Evolutionary conservation across 1,139 yeast species (phyloP), one percentile per base, ranked within the genome.

Genomic region (Yamadazyma spencermartinsiae): DNA sequence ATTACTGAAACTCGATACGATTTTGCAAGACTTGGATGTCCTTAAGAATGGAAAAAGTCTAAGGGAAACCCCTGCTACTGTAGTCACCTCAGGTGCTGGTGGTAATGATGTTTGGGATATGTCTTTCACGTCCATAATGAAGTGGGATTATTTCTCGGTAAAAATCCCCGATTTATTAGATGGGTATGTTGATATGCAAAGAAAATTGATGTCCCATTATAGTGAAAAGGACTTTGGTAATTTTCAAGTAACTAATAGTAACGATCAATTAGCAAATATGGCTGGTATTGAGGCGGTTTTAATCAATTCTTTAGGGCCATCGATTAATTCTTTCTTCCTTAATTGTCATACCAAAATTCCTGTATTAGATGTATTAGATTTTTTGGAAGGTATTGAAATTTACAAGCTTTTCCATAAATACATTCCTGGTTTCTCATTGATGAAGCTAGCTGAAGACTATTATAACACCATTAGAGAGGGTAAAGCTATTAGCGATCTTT

Each of bases 291-390:
- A 63, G 37, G 36, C 35, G 12, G 46, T 63, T 2, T 39, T 65
- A 17, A 41, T 41, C 10, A 39, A 37, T 13, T 52, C 56, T 26
- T 57, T 63, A 35, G 29, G 39, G 12, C 48, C 37, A 31, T 35
- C 45, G 26, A 44, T 65, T 26, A 64, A 62, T 41, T 62, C 70
- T 10, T 68, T 61, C 38, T 58, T 68, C 40, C 48, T 63, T 19
- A 62, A 65, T 42, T 61, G 64, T 35, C 66, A 65, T 45, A 54
- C 70, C 2, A 67, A 66, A 41, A 48, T 62, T 7, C 74, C 73
- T 2, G 55, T 65, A 7, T 43, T 68, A 14, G 68, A 66, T 41
- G 54, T 58, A 21, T 49, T 60, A 20, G 55, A 54, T 27, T 53
- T 68, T 27, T 46, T 67, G 34, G 72, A 64, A 40, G 51, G 55